phyloP scores from a whole-genome alignment of 257 asterid species.

The Solanum sejunctum region DNA sequence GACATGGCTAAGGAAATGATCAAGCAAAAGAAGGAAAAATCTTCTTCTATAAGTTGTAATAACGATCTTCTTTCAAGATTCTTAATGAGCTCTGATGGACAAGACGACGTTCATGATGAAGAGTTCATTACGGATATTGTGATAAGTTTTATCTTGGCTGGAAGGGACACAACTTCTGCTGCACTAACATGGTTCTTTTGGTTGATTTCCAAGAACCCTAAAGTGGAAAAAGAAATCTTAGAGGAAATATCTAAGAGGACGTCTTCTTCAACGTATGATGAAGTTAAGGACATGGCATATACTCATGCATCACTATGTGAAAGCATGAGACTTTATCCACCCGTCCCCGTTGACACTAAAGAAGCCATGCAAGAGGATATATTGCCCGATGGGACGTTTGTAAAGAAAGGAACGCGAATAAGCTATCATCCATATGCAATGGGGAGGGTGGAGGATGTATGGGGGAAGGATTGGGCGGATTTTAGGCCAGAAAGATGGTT shows the following conservation, averaged over 20 bases:
- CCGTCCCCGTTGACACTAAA: background rate
- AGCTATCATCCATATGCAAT: slow-evolving; percentile 7
- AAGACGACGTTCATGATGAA: background rate
- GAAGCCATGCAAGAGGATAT: background rate
- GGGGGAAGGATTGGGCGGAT: background rate
- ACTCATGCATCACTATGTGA: slow-evolving; percentile 6
- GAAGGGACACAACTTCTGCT: slow-evolving; percentile 6
- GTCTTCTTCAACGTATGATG: background rate
- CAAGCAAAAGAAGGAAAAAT: background rate
- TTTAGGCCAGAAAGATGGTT: slow-evolving; percentile 6
- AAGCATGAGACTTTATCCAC: slow-evolving; percentile 10
- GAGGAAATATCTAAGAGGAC: background rate
- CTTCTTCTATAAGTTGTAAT: background rate
- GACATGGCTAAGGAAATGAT: slow-evolving; percentile 1
- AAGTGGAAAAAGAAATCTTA: slow-evolving; percentile 2
- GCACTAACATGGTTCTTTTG: slow-evolving; percentile 11
- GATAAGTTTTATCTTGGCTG: background rate
- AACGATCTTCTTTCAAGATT: slow-evolving; percentile 5
- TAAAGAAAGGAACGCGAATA: background rate
- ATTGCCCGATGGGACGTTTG: slow-evolving; percentile 5
- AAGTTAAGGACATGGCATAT: background rate
- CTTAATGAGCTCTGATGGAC: background rate
- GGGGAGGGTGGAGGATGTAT: slow-evolving; percentile 5
- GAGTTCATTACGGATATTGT: slow-evolving; percentile 1
- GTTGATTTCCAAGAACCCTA: background rate